Evolutionary conservation across 164 flowering plant species (phyloP).

Genomic region (Saururus chinensis): DNA sequence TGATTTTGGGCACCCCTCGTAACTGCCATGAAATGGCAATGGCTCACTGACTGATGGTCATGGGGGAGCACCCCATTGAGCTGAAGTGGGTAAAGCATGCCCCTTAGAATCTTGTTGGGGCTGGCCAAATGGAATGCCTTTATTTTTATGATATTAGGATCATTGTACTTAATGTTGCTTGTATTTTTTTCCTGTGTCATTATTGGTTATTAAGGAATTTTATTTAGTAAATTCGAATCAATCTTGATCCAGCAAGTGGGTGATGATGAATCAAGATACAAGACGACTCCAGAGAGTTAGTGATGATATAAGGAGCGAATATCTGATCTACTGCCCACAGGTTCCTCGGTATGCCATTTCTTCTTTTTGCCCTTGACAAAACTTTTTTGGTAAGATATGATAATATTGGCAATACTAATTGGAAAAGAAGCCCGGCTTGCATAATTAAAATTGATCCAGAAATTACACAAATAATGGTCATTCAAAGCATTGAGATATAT

Average conservation of each 20-base stretch:
- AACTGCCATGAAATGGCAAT: not conserved
- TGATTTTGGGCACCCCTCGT: not conserved
- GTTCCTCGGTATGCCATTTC: constrained; percentile 39
- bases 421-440: too few species aligned
- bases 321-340: constrained; percentile 50
- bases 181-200: too few species aligned
- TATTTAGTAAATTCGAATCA: not conserved
- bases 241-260: constrained; percentile 67
- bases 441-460: too few species aligned
- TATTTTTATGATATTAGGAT: too few species aligned
- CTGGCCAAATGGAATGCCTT: not conserved
- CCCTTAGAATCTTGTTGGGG: too few species aligned
- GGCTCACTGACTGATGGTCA: not conserved
- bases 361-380: not conserved
- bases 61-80: too few species aligned
- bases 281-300: constrained; percentile 81
- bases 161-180: not conserved
- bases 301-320: constrained; percentile 82
- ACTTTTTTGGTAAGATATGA: too few species aligned
- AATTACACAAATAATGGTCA: too few species aligned
- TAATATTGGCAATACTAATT: too few species aligned
- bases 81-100: not conserved
- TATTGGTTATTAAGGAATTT: not conserved
- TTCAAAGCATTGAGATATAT: too few species aligned
- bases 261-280: constrained; percentile 78